phyloP scores from a whole-genome alignment of 306 rosid species.

The Fragaria nilgerrensis region DNA sequence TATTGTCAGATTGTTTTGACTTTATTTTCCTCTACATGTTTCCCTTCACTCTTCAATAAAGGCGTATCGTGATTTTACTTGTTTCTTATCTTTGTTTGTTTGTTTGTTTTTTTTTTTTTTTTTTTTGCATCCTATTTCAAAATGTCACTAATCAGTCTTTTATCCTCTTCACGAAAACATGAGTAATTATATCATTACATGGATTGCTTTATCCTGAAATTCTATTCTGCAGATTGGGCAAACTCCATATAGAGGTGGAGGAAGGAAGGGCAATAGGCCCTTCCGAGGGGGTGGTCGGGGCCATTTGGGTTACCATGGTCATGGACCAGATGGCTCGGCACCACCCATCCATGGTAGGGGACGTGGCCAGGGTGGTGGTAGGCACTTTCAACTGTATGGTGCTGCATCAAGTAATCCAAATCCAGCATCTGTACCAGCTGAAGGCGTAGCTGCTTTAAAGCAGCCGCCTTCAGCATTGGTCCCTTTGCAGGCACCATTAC shows the following conservation, averaged over 20 bases:
- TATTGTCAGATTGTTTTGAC: background rate
- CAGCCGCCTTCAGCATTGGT: conserved; percentile 44
- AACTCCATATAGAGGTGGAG: conserved; percentile 66
- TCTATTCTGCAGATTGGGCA: conserved; percentile 58
- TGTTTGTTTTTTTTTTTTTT: background rate
- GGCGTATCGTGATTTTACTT: background rate
- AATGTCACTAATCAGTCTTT: background rate
- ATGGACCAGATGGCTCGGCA: conserved; percentile 35
- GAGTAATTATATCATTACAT: conserved; percentile 28
- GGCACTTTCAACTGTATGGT: conserved; percentile 53
- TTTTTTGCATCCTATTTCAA: conserved; percentile 12
- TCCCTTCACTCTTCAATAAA: background rate
- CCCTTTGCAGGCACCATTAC: conserved; percentile 34
- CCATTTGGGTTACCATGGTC: conserved; percentile 26
- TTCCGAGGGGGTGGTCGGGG: conserved; percentile 68
- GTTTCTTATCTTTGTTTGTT: background rate
- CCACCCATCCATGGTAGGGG: conserved; percentile 44
- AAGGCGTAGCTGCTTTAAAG: conserved; percentile 36
- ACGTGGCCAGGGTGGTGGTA: conserved; percentile 57
- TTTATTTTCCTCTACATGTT: background rate
- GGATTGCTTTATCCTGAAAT: conserved; percentile 42
- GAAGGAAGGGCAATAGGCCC: conserved; percentile 69
- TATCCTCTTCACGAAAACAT: conserved; percentile 9
- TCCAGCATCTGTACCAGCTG: conserved; percentile 37
- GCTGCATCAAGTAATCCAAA: conserved; percentile 40